Percentiles rank a stretch among this genome's conserved stretches.
phyloP scores from a whole-genome alignment of 202 grass and related monocot genomes.

The Setaria viridis region DNA sequence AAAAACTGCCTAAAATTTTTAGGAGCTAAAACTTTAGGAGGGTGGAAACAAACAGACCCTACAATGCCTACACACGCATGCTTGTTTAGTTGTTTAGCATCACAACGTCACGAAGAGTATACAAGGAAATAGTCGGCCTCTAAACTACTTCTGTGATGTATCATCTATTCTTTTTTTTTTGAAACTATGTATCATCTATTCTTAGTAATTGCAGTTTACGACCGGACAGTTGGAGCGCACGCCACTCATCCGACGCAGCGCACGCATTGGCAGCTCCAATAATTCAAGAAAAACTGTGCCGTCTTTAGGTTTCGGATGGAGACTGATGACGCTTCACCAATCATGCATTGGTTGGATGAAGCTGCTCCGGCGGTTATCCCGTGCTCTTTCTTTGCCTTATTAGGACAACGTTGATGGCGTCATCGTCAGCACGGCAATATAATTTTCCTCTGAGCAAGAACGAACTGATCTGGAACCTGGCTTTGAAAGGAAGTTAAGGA shows the following conservation, averaged over 20 bases:
- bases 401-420: background rate
- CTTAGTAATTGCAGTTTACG: background rate
- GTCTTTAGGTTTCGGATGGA: slow-evolving; percentile 1
- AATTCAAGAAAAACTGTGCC: background rate
- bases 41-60: no score
- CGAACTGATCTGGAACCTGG: background rate
- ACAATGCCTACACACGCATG: no score
- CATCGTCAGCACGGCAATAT: background rate
- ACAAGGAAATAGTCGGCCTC: background rate
- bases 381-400: background rate
- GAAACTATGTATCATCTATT: no score
- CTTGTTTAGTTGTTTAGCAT: background rate
- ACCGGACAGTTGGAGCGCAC: background rate
- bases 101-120: background rate
- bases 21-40: no score
- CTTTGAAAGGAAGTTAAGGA: background rate
- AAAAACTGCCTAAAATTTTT: no score
- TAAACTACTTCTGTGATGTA: background rate
- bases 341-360: background rate
- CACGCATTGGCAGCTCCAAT: background rate
- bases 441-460: background rate
- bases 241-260: slow-evolving; percentile 5
- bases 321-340: background rate
- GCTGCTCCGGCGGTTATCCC: background rate
- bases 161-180: background rate